Evolutionary conservation across 2,329 filamentous ascomycete species (phyloP).

Genomic region (Colletotrichum scovillei): DNA sequence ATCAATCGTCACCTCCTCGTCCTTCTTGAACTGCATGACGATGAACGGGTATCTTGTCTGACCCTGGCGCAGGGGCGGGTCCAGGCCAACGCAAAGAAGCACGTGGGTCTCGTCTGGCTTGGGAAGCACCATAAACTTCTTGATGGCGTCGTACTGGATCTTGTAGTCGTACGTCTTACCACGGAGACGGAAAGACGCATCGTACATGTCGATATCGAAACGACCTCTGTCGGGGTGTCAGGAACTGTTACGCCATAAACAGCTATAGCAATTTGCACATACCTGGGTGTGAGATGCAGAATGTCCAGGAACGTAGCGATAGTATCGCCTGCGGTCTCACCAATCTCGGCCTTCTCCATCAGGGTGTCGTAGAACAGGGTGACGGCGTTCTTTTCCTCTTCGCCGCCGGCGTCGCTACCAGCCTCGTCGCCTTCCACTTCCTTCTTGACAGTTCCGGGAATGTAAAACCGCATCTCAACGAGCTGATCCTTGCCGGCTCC

Average conservation of each 20-base stretch:
- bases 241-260: slow-evolving; percentile 2
- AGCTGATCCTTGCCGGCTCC: slow-evolving; percentile 91
- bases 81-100: slow-evolving; percentile 92
- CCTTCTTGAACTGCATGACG: slow-evolving; percentile 98
- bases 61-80: slow-evolving; percentile 94
- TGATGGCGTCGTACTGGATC: slow-evolving; percentile 97
- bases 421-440: slow-evolving; percentile 80
- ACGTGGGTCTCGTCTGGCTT: slow-evolving; percentile 99
- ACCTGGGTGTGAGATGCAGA: slow-evolving; percentile 94
- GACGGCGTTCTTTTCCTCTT: slow-evolving; percentile 93
- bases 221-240: slow-evolving; percentile 76
- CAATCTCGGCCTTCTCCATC: slow-evolving; percentile 99
- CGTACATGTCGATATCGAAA: slow-evolving; percentile 99
- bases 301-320: slow-evolving; percentile 98
- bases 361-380: slow-evolving; percentile 98
- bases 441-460: slow-evolving; percentile 88
- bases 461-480: slow-evolving; percentile 99
- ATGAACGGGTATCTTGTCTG: slow-evolving; percentile 98
- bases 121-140: slow-evolving; percentile 98
- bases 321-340: slow-evolving; percentile 97
- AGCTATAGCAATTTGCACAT: slow-evolving; percentile 37
- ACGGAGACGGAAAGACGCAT: slow-evolving; percentile 93
- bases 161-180: slow-evolving; percentile 99
- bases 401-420: slow-evolving; percentile 67
- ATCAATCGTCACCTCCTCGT: slow-evolving; percentile 96